Conservation (phyloP, 371 early-diverging fungal species). For the Mortierella sp. region DNA sequence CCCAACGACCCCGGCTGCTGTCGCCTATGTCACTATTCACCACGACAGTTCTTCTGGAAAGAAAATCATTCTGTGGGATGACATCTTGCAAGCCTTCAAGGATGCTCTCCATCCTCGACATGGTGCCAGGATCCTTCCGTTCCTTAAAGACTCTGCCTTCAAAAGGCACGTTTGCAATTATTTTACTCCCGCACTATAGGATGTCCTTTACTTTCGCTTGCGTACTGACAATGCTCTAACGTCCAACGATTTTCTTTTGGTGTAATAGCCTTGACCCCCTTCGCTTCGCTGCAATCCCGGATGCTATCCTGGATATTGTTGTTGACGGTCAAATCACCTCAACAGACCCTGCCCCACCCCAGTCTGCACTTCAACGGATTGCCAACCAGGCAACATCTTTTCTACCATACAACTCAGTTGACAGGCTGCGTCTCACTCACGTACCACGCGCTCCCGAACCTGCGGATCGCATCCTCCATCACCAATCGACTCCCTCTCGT, state of each 20-base stretch:
- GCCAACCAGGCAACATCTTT: neutral
- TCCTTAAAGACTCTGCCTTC: neutral
- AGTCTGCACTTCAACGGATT: neutral
- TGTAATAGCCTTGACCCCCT: no score
- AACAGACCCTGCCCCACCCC: neutral
- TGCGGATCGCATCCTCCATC: no score
- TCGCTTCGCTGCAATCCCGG: neutral
- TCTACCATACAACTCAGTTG: neutral
- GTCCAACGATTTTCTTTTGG: no score
- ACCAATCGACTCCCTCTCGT: no score
- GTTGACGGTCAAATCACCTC: slow-evolving; percentile 2
- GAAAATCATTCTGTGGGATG: neutral
- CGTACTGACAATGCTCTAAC: no score
- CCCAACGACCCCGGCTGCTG: no score
- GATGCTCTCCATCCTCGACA: neutral
- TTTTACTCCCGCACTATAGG: no score
- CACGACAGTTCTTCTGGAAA: neutral
- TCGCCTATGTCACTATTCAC: neutral
- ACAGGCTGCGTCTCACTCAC: neutral
- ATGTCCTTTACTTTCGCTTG: neutral
- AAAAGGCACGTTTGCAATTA: neutral
- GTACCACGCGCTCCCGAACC: no score
- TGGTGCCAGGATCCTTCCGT: neutral
- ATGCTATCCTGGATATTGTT: neutral
- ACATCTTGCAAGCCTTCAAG: neutral